Evolutionary conservation across 176 grass and related monocot species (phyloP), one percentile per base, ranked within the genome.

Genomic region (Tuctoria greenei): DNA sequence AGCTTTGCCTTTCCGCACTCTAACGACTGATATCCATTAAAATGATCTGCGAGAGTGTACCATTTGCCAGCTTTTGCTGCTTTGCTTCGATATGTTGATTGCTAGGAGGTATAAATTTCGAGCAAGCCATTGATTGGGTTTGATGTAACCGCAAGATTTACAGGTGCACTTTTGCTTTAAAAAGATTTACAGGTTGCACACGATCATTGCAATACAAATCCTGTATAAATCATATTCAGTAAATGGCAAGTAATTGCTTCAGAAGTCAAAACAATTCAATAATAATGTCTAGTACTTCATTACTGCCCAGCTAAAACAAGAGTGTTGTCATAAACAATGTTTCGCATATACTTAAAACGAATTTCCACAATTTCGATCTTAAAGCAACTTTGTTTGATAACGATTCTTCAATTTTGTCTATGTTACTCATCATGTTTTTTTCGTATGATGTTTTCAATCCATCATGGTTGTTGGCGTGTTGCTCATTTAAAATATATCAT

Each of bases 1-100:
- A 76, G 71, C 81, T 74, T 80, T 88, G 46, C 62, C 65, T 88
- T 65, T 57, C 71, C 86, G n/a, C 71, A 75, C 46, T 77, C 42
- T 68, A 87, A 55, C 36, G 20, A 83, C 56, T 41, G 55, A 8
- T 68, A 73, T 44, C 40, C 23, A 41, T 40, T 5, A 72, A 81
- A 81, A 76, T 54, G 68, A 56, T 80, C 58, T 75, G 25, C 58
- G 31, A 10, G 16, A 16, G 23, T 38, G 71, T 64, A 81, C 64
- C 14, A 20, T 51, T 47, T 54, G 40, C 59, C 84, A 86, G 78
- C 84, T 65, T 86, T 76, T 81, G 47, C 31, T 51, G 25, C 57
- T 47, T 46, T 50, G 38, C 28, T 66, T 66, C 11, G 13, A 38
- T 28, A n/a, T 45, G n/a, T 78, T 57, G 57, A 4, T 55, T 40